Evolutionary conservation across 495 filamentous ascomycete species (phyloP).

Genomic region (Lasiosphaeriaceae sp.): DNA sequence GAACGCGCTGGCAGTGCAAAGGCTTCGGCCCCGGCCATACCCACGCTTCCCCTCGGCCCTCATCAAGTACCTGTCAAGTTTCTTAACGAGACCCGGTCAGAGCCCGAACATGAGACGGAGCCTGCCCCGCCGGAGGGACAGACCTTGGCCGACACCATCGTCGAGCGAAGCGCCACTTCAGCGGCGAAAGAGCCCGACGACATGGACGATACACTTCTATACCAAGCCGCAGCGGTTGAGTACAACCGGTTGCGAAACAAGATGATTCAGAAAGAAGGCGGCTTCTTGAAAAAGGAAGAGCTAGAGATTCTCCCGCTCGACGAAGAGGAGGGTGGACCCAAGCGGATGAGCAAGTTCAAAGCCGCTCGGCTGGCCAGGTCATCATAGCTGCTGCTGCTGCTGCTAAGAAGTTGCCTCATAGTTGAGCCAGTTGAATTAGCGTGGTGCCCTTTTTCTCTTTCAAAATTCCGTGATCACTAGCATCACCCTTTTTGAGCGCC

Average conservation of each 20-base stretch:
- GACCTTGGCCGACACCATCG: slow-evolving; percentile 53
- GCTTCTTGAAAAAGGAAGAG: slow-evolving; percentile 63
- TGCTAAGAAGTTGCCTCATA: slow-evolving; percentile 9
- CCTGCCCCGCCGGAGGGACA: slow-evolving; percentile 54
- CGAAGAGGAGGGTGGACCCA: slow-evolving; percentile 60
- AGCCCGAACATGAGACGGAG: slow-evolving; percentile 14
- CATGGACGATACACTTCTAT: slow-evolving; percentile 66
- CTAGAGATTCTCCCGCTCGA: slow-evolving; percentile 57
- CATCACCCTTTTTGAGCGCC: not conserved
- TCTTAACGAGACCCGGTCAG: slow-evolving; percentile 2
- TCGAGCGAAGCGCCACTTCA: slow-evolving; percentile 53
- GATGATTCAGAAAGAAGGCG: slow-evolving; percentile 74
- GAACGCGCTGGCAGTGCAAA: slow-evolving; percentile 16
- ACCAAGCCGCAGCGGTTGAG: slow-evolving; percentile 73
- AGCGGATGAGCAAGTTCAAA: slow-evolving; percentile 83
- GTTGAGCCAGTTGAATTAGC: slow-evolving; percentile 22
- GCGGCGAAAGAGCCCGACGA: slow-evolving; percentile 61
- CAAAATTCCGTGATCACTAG: not conserved
- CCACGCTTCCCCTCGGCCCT: slow-evolving; percentile 27
- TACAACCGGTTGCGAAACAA: slow-evolving; percentile 75
- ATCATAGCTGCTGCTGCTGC: slow-evolving; percentile 5
- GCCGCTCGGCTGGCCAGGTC: slow-evolving; percentile 66
- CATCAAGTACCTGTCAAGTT: slow-evolving; percentile 28
- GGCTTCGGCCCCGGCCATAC: not conserved
- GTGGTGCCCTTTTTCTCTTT: slow-evolving; percentile 3